Evolutionary conservation across 2,329 filamentous ascomycete genomes (phyloP).

Genomic region (Fusarium miscanthi): DNA sequence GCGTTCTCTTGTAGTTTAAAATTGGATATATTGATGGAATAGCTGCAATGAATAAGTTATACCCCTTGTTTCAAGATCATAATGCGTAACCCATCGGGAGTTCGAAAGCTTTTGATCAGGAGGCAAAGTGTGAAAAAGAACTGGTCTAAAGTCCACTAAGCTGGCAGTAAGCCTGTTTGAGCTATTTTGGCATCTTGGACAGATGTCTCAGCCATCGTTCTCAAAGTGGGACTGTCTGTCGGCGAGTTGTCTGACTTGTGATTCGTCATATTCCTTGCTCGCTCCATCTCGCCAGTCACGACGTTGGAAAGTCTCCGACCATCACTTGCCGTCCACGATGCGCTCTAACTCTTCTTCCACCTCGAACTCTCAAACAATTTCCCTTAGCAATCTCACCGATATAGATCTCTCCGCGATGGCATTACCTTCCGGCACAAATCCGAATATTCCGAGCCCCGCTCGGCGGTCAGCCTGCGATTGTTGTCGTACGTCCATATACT

Average conservation of each 20-base stretch:
- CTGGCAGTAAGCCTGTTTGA: no score
- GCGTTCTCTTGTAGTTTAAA: no score
- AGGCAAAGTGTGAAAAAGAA: no score
- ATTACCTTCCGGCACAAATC: fast-evolving
- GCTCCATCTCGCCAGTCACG: background rate
- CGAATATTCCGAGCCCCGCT: background rate
- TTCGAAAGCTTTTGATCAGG: no score
- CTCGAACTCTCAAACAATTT: background rate
- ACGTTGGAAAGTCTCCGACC: background rate
- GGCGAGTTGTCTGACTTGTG: background rate
- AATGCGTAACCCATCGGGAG: no score
- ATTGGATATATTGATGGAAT: fast-evolving
- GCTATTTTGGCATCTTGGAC: no score
- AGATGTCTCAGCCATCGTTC: background rate
- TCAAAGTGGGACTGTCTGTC: background rate
- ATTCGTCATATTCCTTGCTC: background rate
- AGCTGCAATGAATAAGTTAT: background rate
- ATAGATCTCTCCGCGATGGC: background rate
- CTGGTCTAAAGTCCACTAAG: no score
- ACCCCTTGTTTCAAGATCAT: fast-evolving
- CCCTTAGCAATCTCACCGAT: background rate
- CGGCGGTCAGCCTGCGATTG: background rate
- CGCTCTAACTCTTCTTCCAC: background rate
- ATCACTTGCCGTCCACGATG: background rate
- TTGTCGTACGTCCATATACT: background rate